Evolutionary conservation across 371 early-diverging fungal species (phyloP).

Genomic region (Smittium culicis): DNA sequence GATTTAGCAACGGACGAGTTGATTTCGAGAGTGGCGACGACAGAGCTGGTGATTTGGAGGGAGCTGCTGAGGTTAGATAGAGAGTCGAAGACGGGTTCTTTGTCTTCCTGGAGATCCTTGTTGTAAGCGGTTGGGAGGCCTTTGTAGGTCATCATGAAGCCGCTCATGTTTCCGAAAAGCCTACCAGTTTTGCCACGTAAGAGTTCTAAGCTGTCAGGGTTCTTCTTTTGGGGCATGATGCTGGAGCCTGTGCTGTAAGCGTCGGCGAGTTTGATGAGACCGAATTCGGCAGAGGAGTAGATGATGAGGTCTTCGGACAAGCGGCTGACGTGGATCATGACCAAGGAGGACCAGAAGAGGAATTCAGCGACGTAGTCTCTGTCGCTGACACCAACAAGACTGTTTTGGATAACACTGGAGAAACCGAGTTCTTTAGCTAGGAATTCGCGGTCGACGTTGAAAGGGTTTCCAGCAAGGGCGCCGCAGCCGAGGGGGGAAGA

Average conservation of each 20-base stretch:
- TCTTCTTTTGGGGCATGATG: constrained; percentile 98
- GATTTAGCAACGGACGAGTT: constrained; percentile 57
- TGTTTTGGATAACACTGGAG: constrained; percentile 66
- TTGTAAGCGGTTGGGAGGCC: constrained; percentile 94
- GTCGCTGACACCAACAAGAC: constrained; percentile 78
- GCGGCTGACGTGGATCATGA: constrained; percentile 83
- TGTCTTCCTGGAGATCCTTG: constrained; percentile 97
- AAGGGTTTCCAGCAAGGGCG: constrained; percentile 94
- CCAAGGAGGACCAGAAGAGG: constrained; percentile 74
- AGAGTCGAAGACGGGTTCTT: constrained; percentile 94
- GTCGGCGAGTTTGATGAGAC: constrained; percentile 81
- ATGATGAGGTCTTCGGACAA: constrained; percentile 89
- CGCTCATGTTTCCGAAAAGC: constrained; percentile 85
- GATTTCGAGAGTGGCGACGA: constrained; percentile 70
- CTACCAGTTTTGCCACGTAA: constrained; percentile 92
- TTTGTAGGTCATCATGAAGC: constrained; percentile 94
- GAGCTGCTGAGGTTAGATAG: constrained; percentile 74
- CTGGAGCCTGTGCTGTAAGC: constrained; percentile 94
- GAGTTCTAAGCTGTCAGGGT: constrained; percentile 90
- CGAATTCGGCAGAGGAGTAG: constrained; percentile 82
- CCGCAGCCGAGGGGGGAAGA: constrained; percentile 82
- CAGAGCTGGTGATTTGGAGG: constrained; percentile 79
- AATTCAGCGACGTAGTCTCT: constrained; percentile 94
- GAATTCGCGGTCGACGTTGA: constrained; percentile 79
- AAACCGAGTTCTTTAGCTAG: constrained; percentile 81